Evolutionary conservation across 257 asterid species (phyloP).

Genomic region (Cinchona pubescens): DNA sequence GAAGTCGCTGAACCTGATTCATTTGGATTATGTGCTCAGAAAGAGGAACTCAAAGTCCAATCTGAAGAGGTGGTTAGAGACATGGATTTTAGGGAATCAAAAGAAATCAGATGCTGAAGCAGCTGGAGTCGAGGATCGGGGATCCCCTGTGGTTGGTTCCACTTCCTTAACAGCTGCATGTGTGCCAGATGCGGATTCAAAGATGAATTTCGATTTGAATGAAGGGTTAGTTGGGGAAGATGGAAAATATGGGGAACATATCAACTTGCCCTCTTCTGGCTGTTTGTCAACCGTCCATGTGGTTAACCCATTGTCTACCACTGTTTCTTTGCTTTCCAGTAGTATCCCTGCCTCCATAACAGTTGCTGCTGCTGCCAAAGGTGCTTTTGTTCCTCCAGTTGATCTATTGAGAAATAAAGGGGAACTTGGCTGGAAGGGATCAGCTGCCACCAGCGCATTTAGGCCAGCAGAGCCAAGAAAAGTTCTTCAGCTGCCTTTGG

Average conservation of each 20-base stretch:
- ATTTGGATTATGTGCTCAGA: slow-evolving; percentile 25
- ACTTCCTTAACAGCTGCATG: slow-evolving; percentile 29
- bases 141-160: slow-evolving; percentile 22
- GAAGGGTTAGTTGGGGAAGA: slow-evolving; percentile 71
- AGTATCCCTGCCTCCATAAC: slow-evolving; percentile 63
- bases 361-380: slow-evolving; percentile 83
- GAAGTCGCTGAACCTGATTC: slow-evolving; percentile 19
- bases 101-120: slow-evolving; percentile 18
- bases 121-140: slow-evolving; percentile 31
- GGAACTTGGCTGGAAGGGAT: slow-evolving; percentile 92
- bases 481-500: slow-evolving; percentile 33
- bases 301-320: slow-evolving; percentile 35
- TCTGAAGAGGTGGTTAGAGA: slow-evolving; percentile 23
- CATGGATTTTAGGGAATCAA: slow-evolving; percentile 27
- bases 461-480: slow-evolving; percentile 98
- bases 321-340: slow-evolving; percentile 34
- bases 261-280: slow-evolving; percentile 24
- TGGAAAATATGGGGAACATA: slow-evolving; percentile 60
- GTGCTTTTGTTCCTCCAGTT: slow-evolving; percentile 83
- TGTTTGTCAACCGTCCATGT: slow-evolving; percentile 32
- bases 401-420: slow-evolving; percentile 73
- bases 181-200: slow-evolving; percentile 35
- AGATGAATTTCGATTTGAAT: slow-evolving; percentile 68
- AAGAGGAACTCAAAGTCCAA: slow-evolving; percentile 21
- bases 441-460: slow-evolving; percentile 96